A percentile compares a stretch with the other conserved stretches of the same genome.
Evolutionary conservation across 1,284 basidiomycete species (phyloP).

Genomic region (Pseudozyma tsukubaensis): DNA sequence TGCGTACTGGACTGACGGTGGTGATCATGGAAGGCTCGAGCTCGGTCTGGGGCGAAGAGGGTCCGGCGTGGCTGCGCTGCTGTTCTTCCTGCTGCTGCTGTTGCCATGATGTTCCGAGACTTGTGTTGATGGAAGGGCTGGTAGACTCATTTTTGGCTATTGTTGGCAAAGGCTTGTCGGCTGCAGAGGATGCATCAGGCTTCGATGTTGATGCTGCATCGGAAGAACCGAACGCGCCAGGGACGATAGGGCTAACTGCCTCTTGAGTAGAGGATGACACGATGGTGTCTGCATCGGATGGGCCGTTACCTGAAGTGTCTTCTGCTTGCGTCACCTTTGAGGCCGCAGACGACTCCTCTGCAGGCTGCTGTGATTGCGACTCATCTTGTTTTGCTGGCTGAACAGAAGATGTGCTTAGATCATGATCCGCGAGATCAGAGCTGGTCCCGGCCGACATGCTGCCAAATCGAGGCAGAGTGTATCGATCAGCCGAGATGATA

Average conservation of each 20-base stretch:
- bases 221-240: conserved; percentile 14
- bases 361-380: background rate
- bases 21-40: conserved; percentile 31
- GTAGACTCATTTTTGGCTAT: conserved; percentile 3
- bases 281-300: background rate
- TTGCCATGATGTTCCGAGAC: conserved; percentile 8
- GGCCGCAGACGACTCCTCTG: background rate
- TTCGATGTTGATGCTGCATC: background rate
- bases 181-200: background rate
- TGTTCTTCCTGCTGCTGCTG: conserved; percentile 7
- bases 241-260: conserved; percentile 7
- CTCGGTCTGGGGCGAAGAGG: conserved; percentile 14
- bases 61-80: conserved; percentile 4
- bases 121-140: conserved; percentile 8
- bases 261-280: background rate
- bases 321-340: background rate
- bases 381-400: background rate
- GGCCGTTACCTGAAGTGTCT: background rate
- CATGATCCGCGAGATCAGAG: conserved; percentile 7
- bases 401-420: background rate
- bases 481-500: no score
- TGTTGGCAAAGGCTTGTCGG: conserved; percentile 26
- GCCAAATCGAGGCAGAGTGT: conserved; percentile 4
- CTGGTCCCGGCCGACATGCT: conserved; percentile 29
- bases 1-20: conserved; percentile 38